Evolutionary conservation across 2,329 filamentous ascomycete species (phyloP).

Genomic region (Pyricularia sp.): DNA sequence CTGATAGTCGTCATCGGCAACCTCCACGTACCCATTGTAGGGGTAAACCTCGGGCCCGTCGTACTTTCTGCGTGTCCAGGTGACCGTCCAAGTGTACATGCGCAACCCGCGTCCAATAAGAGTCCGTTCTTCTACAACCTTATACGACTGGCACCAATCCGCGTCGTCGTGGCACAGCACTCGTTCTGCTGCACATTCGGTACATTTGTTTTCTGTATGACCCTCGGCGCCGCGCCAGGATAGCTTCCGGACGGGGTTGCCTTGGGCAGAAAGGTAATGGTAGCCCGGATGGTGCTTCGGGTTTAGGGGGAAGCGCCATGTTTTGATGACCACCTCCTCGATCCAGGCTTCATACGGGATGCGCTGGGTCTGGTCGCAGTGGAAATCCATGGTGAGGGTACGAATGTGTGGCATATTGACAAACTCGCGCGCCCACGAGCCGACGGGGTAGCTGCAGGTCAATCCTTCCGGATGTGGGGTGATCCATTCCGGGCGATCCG

Average conservation of each 20-base stretch:
- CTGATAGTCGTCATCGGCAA: neutral
- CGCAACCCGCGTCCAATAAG: neutral
- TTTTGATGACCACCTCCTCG: neutral
- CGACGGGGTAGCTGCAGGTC: neutral
- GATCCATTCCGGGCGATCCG: neutral
- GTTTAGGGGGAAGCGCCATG: conserved; percentile 2
- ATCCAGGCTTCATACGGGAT: neutral
- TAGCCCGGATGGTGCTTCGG: conserved; percentile 1
- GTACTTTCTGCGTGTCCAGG: neutral
- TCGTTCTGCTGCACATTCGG: neutral
- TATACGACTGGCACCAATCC: neutral
- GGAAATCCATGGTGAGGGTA: conserved; percentile 1
- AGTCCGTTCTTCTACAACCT: neutral
- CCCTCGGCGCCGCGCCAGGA: neutral
- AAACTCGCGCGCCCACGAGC: conserved; percentile 1
- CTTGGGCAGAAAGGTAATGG: neutral
- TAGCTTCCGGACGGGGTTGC: neutral
- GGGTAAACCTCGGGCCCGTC: neutral
- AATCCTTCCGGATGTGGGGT: neutral
- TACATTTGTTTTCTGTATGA: neutral
- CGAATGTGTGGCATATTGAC: conserved; percentile 1
- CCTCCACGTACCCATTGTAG: neutral
- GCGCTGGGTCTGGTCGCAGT: neutral
- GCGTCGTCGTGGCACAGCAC: no score
- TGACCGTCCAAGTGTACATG: conserved; percentile 1